Conservation (phyloP, 2,329 filamentous ascomycete species). For the Colletotrichum sp. region DNA sequence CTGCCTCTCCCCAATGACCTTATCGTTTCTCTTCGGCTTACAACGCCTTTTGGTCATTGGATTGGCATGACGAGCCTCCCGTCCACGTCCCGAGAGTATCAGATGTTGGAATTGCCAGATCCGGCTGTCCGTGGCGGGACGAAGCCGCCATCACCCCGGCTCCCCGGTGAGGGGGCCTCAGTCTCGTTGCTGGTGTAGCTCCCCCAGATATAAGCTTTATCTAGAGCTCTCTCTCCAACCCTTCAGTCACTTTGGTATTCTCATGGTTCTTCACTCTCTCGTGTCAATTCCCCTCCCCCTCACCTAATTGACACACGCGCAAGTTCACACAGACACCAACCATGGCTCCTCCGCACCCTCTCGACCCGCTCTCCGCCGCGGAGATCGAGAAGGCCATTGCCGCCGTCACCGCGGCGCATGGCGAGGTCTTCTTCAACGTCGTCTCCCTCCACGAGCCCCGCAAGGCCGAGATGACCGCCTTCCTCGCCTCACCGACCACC, state of each 20-base stretch:
- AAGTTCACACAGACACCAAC: background rate
- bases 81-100: background rate
- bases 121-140: background rate
- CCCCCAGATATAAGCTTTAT: slow-evolving; percentile 3
- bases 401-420: slow-evolving; percentile 72
- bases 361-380: slow-evolving; percentile 74
- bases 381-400: slow-evolving; percentile 78
- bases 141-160: background rate
- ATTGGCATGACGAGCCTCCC: background rate
- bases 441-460: slow-evolving; percentile 85
- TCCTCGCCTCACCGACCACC: slow-evolving; percentile 70
- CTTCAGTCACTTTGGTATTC: background rate
- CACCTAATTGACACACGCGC: background rate
- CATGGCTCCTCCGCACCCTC: slow-evolving; percentile 59
- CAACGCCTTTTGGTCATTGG: slow-evolving; percentile 3
- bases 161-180: background rate
- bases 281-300: background rate
- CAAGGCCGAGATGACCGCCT: slow-evolving; percentile 82
- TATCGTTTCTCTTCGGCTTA: background rate
- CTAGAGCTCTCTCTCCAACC: background rate
- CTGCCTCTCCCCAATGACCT: background rate
- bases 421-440: slow-evolving; percentile 82
- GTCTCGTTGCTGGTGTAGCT: background rate
- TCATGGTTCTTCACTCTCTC: background rate
- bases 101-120: background rate